Base-by-base conservation (phyloP, 768 basidiomycete species). In the Hericium erinaceus region DNA sequence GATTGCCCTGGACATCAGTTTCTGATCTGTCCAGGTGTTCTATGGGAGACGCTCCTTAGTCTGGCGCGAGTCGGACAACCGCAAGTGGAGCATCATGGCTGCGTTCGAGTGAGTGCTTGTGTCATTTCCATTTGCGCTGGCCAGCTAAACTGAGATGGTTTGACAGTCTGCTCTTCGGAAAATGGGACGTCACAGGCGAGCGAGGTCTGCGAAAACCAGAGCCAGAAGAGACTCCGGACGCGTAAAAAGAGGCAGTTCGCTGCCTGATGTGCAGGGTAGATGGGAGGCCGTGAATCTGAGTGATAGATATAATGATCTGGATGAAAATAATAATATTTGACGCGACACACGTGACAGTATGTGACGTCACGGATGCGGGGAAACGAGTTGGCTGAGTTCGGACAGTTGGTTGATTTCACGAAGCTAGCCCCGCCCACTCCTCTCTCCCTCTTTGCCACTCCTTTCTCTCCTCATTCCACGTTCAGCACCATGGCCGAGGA, bases 31-130 rank as follows among this genome's bases (percentile, higher is more conserved):
- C 39, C 59, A 89, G 88, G 88, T 98, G 16, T 98, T 98, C 69
- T 97, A 98, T 67, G 92, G 94, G 8, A 82, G 87, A 39, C 84
- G 94, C 49, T 93, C 90, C 15, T 81, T 97, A 48, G 95, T 89
- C 12, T 99, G 94, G 80, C 87, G 83, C 15, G 94, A 94, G 72
- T 87, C 93, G 0, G 95, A 98, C 74, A 99, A 99, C 75, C 82
- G 95, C 58, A 95, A 94, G 69, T 95, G 93, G 95, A 94, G 94
- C 0, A 95, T 86, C 64, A 92, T 95, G 85, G 91, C 93, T 13
- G 70, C 82, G 11, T 95, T 97, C 64, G 91, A 93, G 90, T 92
- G 65, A 57, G 87, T 33, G 82, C 26, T 54, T 59, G 24, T 48
- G 3, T 39, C 44, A 6, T 22, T 4, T 39, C 37, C 44, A 6